phyloP scores from a whole-genome alignment of 169 alveolate species.

The Ichthyophthirius multifiliis region DNA sequence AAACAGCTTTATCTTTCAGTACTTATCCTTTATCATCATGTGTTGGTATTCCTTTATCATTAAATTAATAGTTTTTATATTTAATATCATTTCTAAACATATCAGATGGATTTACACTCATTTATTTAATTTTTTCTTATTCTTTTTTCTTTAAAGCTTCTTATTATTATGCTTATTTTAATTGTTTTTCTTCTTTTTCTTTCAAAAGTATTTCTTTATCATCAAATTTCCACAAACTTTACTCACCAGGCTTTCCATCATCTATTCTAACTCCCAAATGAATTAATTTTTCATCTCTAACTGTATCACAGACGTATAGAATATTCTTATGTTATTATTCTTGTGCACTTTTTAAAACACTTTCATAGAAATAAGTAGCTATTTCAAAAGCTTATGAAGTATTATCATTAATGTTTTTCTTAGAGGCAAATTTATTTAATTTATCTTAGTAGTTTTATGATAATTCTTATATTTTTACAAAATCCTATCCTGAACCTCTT shows the following conservation, averaged over 20 bases:
- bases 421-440: slow-evolving; percentile 47
- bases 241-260: slow-evolving; percentile 88
- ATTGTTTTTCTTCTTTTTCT: slow-evolving; percentile 60
- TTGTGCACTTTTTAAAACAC: slow-evolving; percentile 53
- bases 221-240: slow-evolving; percentile 84
- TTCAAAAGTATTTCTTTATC: slow-evolving; percentile 62
- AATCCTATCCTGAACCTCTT: not conserved
- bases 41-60: slow-evolving; percentile 80
- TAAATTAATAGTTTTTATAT: slow-evolving; percentile 56
- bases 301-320: slow-evolving; percentile 85
- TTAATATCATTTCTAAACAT: slow-evolving; percentile 49
- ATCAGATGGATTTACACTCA: slow-evolving; percentile 21
- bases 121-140: slow-evolving; percentile 51
- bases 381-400: slow-evolving; percentile 48
- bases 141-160: slow-evolving; percentile 63
- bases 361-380: slow-evolving; percentile 62
- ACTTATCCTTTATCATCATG: slow-evolving; percentile 59
- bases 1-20: not conserved
- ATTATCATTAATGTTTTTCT: slow-evolving; percentile 46
- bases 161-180: slow-evolving; percentile 39
- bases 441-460: slow-evolving; percentile 55
- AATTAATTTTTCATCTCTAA: slow-evolving; percentile 92
- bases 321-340: slow-evolving; percentile 64
- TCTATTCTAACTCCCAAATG: slow-evolving; percentile 90
- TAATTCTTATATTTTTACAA: slow-evolving; percentile 24